phyloP scores from a whole-genome alignment of 2,329 filamentous ascomycete genomes.

The Trichophyton verrucosum region DNA sequence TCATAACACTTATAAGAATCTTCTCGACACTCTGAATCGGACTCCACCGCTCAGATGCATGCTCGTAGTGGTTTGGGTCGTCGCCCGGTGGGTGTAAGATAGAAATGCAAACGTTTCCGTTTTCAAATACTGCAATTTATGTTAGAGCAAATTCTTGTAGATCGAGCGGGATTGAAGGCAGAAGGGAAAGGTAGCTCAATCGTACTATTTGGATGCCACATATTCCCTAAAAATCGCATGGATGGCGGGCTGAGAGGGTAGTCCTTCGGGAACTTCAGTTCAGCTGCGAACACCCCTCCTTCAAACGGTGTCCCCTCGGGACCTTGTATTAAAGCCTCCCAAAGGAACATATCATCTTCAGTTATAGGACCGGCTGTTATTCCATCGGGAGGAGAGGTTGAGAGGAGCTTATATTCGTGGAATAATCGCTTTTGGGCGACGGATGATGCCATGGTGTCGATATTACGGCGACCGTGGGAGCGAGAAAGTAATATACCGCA shows the following conservation, averaged over 20 bases:
- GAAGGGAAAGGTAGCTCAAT: background rate
- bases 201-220: slow-evolving; percentile 93
- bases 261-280: slow-evolving; percentile 88
- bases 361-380: slow-evolving; percentile 87
- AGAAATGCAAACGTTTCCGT: slow-evolving; percentile 85
- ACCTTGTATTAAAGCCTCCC: slow-evolving; percentile 93
- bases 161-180: background rate
- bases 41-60: slow-evolving; percentile 78
- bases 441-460: slow-evolving; percentile 32
- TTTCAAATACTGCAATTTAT: slow-evolving; percentile 53
- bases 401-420: slow-evolving; percentile 89
- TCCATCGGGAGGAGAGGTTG: slow-evolving; percentile 90
- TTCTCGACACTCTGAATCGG: slow-evolving; percentile 93
- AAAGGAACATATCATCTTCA: slow-evolving; percentile 90
- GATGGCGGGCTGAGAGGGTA: slow-evolving; percentile 93
- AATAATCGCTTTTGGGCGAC: slow-evolving; percentile 67
- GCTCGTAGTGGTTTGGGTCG: slow-evolving; percentile 88
- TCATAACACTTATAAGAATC: slow-evolving; percentile 83
- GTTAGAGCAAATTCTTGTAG: background rate
- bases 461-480: background rate
- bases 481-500: background rate
- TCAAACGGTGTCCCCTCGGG: slow-evolving; percentile 94
- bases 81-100: slow-evolving; percentile 93
- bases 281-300: slow-evolving; percentile 87
- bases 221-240: slow-evolving; percentile 87